phyloP scores from a whole-genome alignment of 805 yeast genomes.

The Kregervanrija fluxuum region DNA sequence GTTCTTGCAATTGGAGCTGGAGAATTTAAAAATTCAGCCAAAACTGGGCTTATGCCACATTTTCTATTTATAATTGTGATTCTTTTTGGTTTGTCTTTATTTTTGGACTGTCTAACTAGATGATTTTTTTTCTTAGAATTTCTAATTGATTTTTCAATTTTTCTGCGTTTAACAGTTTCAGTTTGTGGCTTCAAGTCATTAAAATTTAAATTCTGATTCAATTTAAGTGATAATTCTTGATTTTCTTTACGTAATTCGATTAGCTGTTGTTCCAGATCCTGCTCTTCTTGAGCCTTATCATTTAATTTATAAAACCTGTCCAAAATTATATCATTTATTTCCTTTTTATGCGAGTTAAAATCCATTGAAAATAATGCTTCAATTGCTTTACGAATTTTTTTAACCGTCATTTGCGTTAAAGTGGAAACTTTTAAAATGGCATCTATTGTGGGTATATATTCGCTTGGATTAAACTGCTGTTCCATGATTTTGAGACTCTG shows the following conservation, averaged over 20 bases:
- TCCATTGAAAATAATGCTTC: conserved; percentile 59
- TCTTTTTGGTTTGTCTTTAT: conserved; percentile 35
- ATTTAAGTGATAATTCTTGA: conserved; percentile 19
- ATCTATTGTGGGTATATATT: conserved; percentile 58
- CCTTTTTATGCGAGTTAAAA: conserved; percentile 41
- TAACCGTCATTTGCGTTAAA: conserved; percentile 61
- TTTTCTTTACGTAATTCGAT: conserved; percentile 31
- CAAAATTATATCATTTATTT: conserved; percentile 52
- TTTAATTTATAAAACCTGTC: conserved; percentile 43
- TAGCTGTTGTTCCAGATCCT: conserved; percentile 11
- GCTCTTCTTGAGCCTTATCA: conserved; percentile 9
- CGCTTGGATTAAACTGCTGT: neutral
- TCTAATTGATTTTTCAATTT: conserved; percentile 5
- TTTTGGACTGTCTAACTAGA: conserved; percentile 12
- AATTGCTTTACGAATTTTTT: conserved; percentile 63
- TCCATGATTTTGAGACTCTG: no score
- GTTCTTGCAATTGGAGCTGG: conserved; percentile 48
- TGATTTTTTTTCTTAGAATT: conserved; percentile 2
- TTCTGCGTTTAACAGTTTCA: conserved; percentile 6
- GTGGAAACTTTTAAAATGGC: conserved; percentile 69
- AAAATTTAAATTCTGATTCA: no score
- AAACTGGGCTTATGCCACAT: conserved; percentile 33
- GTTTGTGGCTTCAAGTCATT: conserved; percentile 3
- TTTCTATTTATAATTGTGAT: conserved; percentile 17
- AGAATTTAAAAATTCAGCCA: conserved; percentile 42